phyloP scores from a whole-genome alignment of 1,284 basidiomycete species.

The Tilletiaria anomala region DNA sequence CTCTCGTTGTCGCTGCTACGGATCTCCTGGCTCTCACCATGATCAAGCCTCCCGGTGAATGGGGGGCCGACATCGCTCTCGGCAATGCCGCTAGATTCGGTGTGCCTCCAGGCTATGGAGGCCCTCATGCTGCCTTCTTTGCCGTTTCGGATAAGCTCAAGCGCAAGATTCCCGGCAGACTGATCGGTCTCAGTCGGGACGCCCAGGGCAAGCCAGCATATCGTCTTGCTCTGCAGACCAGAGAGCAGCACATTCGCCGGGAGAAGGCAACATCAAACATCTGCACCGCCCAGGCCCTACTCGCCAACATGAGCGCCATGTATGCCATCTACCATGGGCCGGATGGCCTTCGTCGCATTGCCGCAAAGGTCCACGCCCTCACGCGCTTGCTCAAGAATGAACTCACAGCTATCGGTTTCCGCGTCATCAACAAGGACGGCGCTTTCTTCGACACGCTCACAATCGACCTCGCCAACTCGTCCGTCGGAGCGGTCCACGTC shows the following conservation, averaged over 20 bases:
- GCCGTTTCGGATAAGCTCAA: conserved; percentile 82
- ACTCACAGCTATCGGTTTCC: conserved; percentile 60
- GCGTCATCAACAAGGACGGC: conserved; percentile 44
- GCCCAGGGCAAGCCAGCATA: conserved; percentile 72
- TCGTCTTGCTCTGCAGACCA: conserved; percentile 66
- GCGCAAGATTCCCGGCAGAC: conserved; percentile 88
- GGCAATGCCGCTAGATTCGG: conserved; percentile 93
- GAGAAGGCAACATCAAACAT: conserved; percentile 40
- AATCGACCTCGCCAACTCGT: conserved; percentile 54
- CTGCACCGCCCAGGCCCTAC: conserved; percentile 36
- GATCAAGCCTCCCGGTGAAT: conserved; percentile 91
- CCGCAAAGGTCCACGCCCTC: conserved; percentile 75
- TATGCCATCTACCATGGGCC: conserved; percentile 84
- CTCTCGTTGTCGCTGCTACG: conserved; percentile 69
- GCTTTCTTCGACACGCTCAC: conserved; percentile 86
- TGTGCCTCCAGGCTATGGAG: conserved; percentile 42
- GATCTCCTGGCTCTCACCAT: conserved; percentile 84
- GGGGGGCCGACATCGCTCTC: conserved; percentile 91
- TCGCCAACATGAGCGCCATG: conserved; percentile 38
- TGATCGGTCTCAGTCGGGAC: conserved; percentile 83
- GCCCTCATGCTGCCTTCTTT: conserved; percentile 69
- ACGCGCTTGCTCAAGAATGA: conserved; percentile 62
- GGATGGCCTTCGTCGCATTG: conserved; percentile 67
- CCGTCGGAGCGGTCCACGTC: conserved; percentile 52
- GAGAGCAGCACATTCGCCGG: conserved; percentile 40